phyloP scores from a whole-genome alignment of 1,284 basidiomycete species.

The Irpex sp. region DNA sequence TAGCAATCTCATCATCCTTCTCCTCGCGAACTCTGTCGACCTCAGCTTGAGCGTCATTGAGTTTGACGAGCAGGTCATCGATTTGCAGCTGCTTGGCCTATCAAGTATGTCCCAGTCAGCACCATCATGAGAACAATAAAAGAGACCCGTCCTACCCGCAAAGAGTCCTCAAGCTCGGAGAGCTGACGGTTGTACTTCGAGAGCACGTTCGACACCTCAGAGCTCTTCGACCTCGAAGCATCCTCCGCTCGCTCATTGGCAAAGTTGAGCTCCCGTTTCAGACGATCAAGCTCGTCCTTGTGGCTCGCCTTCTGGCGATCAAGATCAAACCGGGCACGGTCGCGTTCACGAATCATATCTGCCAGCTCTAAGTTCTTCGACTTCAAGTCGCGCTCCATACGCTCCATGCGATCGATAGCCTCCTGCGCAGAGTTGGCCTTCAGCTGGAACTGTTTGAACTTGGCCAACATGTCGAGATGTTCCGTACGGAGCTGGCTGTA shows the following conservation, averaged over 20 bases:
- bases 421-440: constrained; percentile 99
- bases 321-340: constrained; percentile 95
- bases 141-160: constrained; percentile 58
- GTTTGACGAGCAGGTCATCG: constrained; percentile 81
- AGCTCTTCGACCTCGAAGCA: constrained; percentile 86
- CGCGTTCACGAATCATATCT: constrained; percentile 98
- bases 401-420: constrained; percentile 98
- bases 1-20: constrained; percentile 95
- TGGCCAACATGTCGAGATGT: constrained; percentile 95
- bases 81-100: constrained; percentile 93
- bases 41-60: constrained; percentile 75
- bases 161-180: constrained; percentile 90
- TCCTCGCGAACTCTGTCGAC: constrained; percentile 85
- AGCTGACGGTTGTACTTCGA: constrained; percentile 96
- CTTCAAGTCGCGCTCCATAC: constrained; percentile 98
- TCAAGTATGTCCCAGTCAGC: constrained; percentile 12
- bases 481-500: constrained; percentile 98
- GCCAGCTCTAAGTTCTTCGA: constrained; percentile 97
- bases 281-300: constrained; percentile 92
- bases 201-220: constrained; percentile 88
- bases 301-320: constrained; percentile 93
- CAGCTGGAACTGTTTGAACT: constrained; percentile 97
- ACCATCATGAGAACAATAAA: background rate
- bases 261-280: constrained; percentile 91
- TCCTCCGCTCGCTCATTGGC: constrained; percentile 99